These are phyloP conservation scores for Termitomyces sp. DNA, from an alignment of 768 basidiomycete genomes.

Conservation along the genomic window DNA sequence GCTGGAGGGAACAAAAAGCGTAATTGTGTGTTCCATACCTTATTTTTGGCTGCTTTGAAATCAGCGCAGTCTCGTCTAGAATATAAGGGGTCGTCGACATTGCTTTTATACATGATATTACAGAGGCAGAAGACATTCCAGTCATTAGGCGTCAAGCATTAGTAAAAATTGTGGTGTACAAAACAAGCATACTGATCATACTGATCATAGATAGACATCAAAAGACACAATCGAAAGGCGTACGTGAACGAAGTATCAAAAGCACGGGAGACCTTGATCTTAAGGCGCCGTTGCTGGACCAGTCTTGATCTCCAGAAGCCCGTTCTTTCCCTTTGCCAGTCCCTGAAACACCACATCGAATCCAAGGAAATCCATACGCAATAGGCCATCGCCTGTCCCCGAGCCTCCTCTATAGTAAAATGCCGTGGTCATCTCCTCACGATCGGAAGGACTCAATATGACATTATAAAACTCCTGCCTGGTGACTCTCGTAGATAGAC, in stretches of 20 bases:
- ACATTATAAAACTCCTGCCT: slow-evolving; percentile 40
- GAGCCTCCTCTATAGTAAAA: slow-evolving; percentile 31
- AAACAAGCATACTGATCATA: background rate
- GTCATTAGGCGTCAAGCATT: background rate
- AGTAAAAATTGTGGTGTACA: background rate
- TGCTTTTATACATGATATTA: background rate
- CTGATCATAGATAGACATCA: background rate
- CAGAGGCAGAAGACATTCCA: background rate
- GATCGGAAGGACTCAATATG: slow-evolving; percentile 34
- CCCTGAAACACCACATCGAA: slow-evolving; percentile 32
- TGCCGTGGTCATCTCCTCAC: slow-evolving; percentile 31
- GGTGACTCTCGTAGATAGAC: slow-evolving; percentile 31
- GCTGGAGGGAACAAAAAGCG: slow-evolving; percentile 48
- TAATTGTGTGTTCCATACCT: slow-evolving; percentile 3
- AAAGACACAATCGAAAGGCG: background rate
- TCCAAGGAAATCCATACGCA: slow-evolving; percentile 46
- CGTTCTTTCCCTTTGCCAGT: slow-evolving; percentile 19
- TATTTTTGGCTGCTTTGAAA: background rate
- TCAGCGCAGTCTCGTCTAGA: background rate
- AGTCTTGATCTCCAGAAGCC: slow-evolving; percentile 27
- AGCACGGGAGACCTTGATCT: background rate
- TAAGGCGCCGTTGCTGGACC: background rate
- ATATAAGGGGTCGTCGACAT: background rate
- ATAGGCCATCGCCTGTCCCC: slow-evolving; percentile 26
- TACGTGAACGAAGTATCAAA: background rate